Percentiles rank a stretch among this genome's conserved stretches.
Conservation (phyloP, 192 early-diverging fungal species). For the Gonapodya prolifera region DNA sequence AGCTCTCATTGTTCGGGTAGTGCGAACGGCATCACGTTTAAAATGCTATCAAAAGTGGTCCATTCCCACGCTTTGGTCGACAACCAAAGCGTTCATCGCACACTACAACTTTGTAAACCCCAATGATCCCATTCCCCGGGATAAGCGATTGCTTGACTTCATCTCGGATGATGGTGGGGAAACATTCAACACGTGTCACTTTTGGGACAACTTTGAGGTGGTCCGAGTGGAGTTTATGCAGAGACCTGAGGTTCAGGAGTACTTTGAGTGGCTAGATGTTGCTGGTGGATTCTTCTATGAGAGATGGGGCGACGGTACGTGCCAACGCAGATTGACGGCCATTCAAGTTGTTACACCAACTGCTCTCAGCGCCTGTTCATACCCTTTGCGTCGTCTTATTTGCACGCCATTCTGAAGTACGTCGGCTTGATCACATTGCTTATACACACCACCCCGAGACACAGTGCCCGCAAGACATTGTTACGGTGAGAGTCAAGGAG, state of each 20-base stretch:
- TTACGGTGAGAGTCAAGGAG: not conserved
- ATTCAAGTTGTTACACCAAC: not conserved
- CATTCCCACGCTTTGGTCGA: not conserved
- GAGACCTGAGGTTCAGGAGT: not conserved
- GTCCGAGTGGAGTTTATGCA: not conserved
- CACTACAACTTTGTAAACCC: not conserved
- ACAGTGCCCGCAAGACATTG: not conserved
- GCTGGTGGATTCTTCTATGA: conserved; percentile 9
- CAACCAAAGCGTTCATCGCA: not conserved
- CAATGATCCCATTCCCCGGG: not conserved
- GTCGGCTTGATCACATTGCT: not conserved
- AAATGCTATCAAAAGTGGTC: not conserved
- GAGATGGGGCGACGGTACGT: conserved; percentile 9
- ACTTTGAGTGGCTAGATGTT: conserved; percentile 5
- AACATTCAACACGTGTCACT: conserved; percentile 7
- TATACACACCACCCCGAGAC: not conserved
- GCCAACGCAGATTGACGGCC: not conserved
- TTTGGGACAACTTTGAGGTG: conserved; percentile 8
- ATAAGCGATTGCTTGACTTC: not conserved
- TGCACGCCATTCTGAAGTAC: not conserved
- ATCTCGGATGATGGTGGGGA: not conserved
- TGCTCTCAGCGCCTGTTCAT: not conserved
- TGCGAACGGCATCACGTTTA: too few relatives aligned
- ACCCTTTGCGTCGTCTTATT: not conserved
- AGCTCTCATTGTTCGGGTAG: not conserved